phyloP scores from a whole-genome alignment of 164 flowering plant genomes.

The Umbilicus rupestris region DNA sequence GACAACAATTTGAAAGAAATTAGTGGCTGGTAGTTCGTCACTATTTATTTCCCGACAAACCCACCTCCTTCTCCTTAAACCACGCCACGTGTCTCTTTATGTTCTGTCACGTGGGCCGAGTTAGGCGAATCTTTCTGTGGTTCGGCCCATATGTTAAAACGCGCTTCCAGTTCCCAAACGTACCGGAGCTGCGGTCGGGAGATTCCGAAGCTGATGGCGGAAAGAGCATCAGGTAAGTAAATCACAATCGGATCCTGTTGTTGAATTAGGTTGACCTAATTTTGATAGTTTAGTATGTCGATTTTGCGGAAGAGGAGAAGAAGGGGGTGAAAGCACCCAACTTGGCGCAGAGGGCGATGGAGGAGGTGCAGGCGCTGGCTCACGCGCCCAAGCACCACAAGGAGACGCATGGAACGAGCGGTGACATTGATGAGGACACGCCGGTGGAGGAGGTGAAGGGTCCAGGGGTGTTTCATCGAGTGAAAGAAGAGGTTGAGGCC shows the following conservation, averaged over 20 bases:
- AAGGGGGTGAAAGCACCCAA: conserved; percentile 22
- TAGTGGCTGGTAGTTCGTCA: too few relatives aligned
- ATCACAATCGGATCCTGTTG: not conserved
- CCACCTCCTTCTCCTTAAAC: too few relatives aligned
- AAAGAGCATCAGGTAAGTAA: not conserved
- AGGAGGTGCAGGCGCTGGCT: conserved; percentile 18
- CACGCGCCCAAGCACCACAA: conserved; percentile 24
- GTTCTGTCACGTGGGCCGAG: too few relatives aligned
- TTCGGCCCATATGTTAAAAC: too few relatives aligned
- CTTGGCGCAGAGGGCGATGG: conserved; percentile 21
- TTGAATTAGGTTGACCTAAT: not conserved
- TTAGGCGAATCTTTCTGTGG: too few relatives aligned
- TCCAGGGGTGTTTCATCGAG: conserved; percentile 31
- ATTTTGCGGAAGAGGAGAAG: conserved; percentile 13
- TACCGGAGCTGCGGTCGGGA: not conserved
- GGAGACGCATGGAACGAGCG: conserved; percentile 38
- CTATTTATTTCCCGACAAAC: too few relatives aligned
- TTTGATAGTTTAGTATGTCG: not conserved
- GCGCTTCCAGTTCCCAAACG: too few relatives aligned
- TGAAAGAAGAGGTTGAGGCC: conserved; percentile 36
- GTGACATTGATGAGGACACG: conserved; percentile 30
- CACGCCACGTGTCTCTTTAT: too few relatives aligned
- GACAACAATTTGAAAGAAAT: too few relatives aligned
- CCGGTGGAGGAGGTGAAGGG: conserved; percentile 27
- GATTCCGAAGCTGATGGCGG: not conserved